Evolutionary conservation across 768 basidiomycete genomes (phyloP).

Genomic region (Russula sp.): DNA sequence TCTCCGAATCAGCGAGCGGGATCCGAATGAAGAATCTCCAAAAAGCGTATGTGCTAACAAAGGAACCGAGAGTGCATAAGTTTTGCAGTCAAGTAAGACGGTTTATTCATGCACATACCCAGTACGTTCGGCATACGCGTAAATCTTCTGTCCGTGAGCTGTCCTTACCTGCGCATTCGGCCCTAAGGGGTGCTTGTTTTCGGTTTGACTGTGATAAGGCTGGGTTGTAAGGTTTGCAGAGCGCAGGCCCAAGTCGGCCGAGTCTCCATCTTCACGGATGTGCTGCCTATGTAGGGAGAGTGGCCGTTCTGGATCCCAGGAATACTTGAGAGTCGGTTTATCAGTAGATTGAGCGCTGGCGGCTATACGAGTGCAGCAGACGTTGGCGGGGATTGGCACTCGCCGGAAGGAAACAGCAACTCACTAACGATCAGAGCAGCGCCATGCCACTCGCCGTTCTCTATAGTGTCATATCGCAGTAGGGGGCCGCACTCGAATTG

Average conservation of each 20-base stretch:
- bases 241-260: constrained; percentile 62
- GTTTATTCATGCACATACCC: constrained; percentile 35
- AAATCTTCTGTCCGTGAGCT: constrained; percentile 65
- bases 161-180: constrained; percentile 37
- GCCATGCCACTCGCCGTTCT: constrained; percentile 80
- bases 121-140: constrained; percentile 52
- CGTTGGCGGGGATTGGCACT: too few relatives aligned
- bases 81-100: background rate
- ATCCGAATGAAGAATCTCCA: constrained; percentile 89
- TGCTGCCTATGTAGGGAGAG: constrained; percentile 9
- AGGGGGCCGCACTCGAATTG: constrained; percentile 91
- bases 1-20: constrained; percentile 50
- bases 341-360: constrained; percentile 76
- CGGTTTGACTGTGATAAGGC: constrained; percentile 25
- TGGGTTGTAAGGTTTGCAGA: constrained; percentile 65
- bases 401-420: constrained; percentile 30
- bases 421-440: constrained; percentile 83
- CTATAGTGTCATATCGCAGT: constrained; percentile 84
- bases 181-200: background rate
- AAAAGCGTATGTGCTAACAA: constrained; percentile 75
- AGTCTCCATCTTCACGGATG: constrained; percentile 25
- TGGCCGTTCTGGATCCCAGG: constrained; percentile 60
- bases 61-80: background rate
- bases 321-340: constrained; percentile 62
- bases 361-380: constrained; percentile 36